Percentiles rank a stretch among this genome's conserved stretches.
Conservation (phyloP, 441 rosid species). For the Omphalea diandra region DNA sequence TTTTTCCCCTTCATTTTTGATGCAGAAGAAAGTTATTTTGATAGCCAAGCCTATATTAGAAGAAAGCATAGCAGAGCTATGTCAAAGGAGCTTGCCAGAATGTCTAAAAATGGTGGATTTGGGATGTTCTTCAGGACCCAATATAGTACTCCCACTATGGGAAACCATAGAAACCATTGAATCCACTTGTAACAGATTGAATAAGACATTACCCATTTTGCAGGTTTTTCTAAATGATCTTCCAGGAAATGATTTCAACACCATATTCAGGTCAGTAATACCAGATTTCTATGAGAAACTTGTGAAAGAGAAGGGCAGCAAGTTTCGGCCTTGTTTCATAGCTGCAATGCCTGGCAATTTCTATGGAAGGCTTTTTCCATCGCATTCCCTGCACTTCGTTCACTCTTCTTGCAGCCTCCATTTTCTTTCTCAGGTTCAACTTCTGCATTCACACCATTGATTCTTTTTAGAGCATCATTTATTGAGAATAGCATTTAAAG, state of each 20-base stretch:
- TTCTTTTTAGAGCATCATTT: too few species aligned
- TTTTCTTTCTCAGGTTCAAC: slow-evolving; percentile 19
- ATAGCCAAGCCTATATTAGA: slow-evolving; percentile 11
- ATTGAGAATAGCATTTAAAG: background rate
- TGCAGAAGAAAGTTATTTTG: slow-evolving; percentile 11
- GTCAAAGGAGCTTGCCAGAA: background rate
- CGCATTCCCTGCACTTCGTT: slow-evolving; percentile 22
- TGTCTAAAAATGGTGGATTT: slow-evolving; percentile 19
- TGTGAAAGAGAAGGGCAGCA: background rate
- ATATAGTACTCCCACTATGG: slow-evolving; percentile 14
- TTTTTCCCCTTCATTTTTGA: too few species aligned
- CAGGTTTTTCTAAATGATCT: slow-evolving; percentile 30
- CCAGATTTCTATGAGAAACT: slow-evolving; percentile 15
- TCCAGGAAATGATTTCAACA: slow-evolving; percentile 27
- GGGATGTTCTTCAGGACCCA: slow-evolving; percentile 32
- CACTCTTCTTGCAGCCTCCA: slow-evolving; percentile 28
- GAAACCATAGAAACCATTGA: slow-evolving; percentile 14
- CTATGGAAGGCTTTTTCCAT: slow-evolving; percentile 25
- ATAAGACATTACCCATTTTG: background rate
- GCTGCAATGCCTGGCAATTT: slow-evolving; percentile 25
- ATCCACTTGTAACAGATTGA: background rate
- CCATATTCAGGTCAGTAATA: slow-evolving; percentile 16
- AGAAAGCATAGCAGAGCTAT: slow-evolving; percentile 12
- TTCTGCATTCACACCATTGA: background rate
- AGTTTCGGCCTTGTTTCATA: slow-evolving; percentile 13